These are phyloP conservation scores for Cryphonectria japonica DNA, from an alignment of 2,329 filamentous ascomycete genomes.

Conservation along the genomic window DNA sequence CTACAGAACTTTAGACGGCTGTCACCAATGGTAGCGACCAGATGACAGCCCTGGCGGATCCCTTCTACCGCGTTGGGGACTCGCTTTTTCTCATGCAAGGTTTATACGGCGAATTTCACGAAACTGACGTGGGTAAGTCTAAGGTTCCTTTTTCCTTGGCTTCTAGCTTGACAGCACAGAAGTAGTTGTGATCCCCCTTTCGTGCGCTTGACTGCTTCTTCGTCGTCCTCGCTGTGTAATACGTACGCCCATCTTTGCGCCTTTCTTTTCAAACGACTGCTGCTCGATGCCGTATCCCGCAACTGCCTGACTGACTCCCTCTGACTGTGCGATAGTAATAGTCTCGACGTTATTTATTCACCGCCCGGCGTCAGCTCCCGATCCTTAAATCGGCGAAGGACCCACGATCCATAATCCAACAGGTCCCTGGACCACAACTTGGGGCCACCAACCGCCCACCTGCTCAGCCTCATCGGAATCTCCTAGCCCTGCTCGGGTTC, in stretches of 20 bases:
- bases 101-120: slow-evolving; percentile 1
- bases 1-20: slow-evolving; percentile 6
- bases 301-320: background rate
- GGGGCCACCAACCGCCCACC: slow-evolving; percentile 22
- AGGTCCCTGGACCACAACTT: background rate
- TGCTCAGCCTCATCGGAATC: slow-evolving; percentile 28
- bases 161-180: slow-evolving; percentile 3
- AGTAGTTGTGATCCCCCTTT: background rate
- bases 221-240: background rate
- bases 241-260: background rate
- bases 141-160: background rate
- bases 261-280: background rate
- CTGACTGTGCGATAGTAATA: background rate
- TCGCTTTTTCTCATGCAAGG: background rate
- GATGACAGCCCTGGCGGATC: slow-evolving; percentile 1
- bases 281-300: background rate
- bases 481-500: slow-evolving; percentile 16
- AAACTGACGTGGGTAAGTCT: background rate
- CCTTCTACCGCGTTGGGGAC: slow-evolving; percentile 10
- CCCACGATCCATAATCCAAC: slow-evolving; percentile 10
- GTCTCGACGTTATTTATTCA: background rate
- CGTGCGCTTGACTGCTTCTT: background rate
- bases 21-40: slow-evolving; percentile 12
- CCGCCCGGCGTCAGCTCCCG: slow-evolving; percentile 9
- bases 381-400: slow-evolving; percentile 1